Evolutionary conservation across 768 basidiomycete species (phyloP), one percentile per base, ranked within the genome.

Genomic region (Russula vinacea): DNA sequence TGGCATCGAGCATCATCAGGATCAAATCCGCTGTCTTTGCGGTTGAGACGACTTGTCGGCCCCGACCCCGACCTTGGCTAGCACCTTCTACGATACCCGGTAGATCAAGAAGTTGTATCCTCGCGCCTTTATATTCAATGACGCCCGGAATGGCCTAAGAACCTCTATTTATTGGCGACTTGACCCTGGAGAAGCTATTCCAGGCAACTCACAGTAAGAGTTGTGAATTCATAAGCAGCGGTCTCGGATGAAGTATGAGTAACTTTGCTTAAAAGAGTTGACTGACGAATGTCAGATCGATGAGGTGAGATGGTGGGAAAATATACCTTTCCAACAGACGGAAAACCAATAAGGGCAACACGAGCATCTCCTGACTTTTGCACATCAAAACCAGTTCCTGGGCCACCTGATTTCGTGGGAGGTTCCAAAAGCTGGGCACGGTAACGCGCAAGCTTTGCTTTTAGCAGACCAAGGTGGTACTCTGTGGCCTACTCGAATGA

Each of bases 31-130:
- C 76, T 5, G 76, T 76, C 64, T 75, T 76, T 16, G 74, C 74
- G 1, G 72, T 97, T 22, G 95, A 88, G 17, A 99, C 95, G 40
- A 99, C 96, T 76, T 99, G 96, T 68, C 96, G 85, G 35, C 96
- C 96, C 69, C 96, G 84, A 13, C 96, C 95, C 67, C 94, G 84
- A 66, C 90, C 89, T 81, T 92, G 88, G 71, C 89, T 91, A 22
- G 92, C 92, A 16, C 92, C 92, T 75, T 94, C 92, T 9, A 98
- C 93, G 69, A 98, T 98, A 75, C 95, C 95, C 2, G 95, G 95
- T 37, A 98, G 78, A 83, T 98, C 95, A 17, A 98, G 83, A 50
- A 98, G 82, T 73, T 99, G 97, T 62, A 98, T 94, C 49, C 92
- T 83, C 2, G 89, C 88, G 33, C 97, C 97, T 74, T 96, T 87